Base-by-base conservation (phyloP, 2,329 filamentous ascomycete genomes). In the Colletotrichum euphorbiae region DNA sequence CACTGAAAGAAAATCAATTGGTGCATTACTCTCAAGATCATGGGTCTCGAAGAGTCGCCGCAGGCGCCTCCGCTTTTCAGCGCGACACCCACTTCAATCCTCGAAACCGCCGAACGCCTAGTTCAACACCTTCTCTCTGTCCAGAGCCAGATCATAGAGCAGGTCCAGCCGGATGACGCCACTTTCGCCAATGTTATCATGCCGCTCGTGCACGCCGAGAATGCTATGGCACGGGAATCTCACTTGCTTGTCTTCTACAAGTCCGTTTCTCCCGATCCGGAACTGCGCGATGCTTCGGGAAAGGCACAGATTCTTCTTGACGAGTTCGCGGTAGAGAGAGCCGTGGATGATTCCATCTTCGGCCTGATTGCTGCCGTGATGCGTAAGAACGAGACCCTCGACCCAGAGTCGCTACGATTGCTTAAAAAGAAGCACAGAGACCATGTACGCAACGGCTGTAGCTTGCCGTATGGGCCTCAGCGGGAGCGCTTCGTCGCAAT, bases 191-290 rank as follows among this genome's bases (percentile, higher is more conserved):
- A 43, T 45, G 54, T 57, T 31, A 28, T 57, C n/a, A 11, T 43
- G 38, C 54, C 54, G 38, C 38, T 57, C 5, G 54, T 46, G 36
- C 54, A 57, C 38, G 54, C 38, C 3, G 54, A 57, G 54, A 57
- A 57, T 57, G 17, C 42, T 12, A 5, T 28, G n/a, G 38, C 54
- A 9, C 19, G 38, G 4, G 42, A 43, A 33, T n/a, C 38, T 12
- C 38, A 46, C 38, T 24, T 45, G 19, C n/a, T 57, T 21, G 19
- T 28, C 11, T 57, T 57, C 13, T 57, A 43, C 42, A 15, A 45
- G n/a, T 43, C 54, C 4, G 54, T 57, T 12, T 57, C 54, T 13
- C 54, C 38, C 2, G 54, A 57, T 28, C 38, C 28, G 11, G 36
- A 43, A 12, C 11, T 57, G 42, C 54, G 54, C 36, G 28, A 57